Base-by-base conservation (phyloP, 345 rosid species). In the Raphanus raphanistrum region DNA sequence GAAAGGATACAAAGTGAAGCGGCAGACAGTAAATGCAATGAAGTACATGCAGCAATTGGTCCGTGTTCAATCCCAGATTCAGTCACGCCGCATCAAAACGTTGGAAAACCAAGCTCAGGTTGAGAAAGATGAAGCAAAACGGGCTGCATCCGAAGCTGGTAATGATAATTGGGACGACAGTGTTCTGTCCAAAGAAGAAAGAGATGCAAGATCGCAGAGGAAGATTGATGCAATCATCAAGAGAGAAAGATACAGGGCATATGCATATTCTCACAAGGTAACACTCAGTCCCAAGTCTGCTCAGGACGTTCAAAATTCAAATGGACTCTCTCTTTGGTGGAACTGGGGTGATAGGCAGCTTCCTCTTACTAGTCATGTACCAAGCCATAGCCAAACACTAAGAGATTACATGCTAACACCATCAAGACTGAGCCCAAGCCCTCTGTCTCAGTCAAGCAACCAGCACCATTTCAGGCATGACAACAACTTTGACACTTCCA, bases 281-380 rank as follows among this genome's bases (percentile, higher is more conserved):
- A 26, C 36, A 71, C 68, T 48, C 6, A 90, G 55, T 64, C 76
- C 79, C 12, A 80, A 65, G 76, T 70, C 45, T 63, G 28, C 63
- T 69, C 82, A 82, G 76, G 91, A 87, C 63, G 80, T 85, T 77
- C 88, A 82, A 71, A 9, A 63, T 68, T 68, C 90, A 2, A 85
- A 86, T 2, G 93, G 88, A 55, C 88, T 87, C 66, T 92, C 99
- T 17, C 88, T 89, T 89, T 91, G 99, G 99, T 96, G 96, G 97
- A 96, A 86, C 82, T 91, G 97, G 98, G 66, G 82, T 71, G 99
- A 96, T 63, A 83, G 85, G 15, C 96, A 93, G 72, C 76, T 88
- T 25, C 92, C 90, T 54, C 72, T 74, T 31, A 35, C 81, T 50
- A 88, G 74, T 73, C 74, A 77, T 54, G 77, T 80, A 2, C 92